Evolutionary conservation across 192 early-diverging fungal genomes (phyloP).

Genomic region (Geranomyces michiganensis): DNA sequence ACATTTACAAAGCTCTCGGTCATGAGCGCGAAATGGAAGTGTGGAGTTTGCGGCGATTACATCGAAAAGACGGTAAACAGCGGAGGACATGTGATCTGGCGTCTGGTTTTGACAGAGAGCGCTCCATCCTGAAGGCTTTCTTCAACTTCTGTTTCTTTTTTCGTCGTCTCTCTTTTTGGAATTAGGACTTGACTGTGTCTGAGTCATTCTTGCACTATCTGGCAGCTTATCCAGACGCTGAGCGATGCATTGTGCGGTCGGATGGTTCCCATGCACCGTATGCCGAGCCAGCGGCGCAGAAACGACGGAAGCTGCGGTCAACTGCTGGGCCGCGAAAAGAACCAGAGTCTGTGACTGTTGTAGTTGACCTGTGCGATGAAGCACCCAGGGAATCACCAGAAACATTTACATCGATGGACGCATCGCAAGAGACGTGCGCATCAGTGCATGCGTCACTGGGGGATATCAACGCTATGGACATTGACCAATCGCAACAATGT

Average conservation of each 20-base stretch:
- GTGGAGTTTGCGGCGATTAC: conserved; percentile 21
- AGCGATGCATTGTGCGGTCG: conserved; percentile 21
- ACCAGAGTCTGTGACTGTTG: not conserved
- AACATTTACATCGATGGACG: not conserved
- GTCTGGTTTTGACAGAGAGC: too few species aligned
- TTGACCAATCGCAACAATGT: not conserved
- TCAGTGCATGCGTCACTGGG: too few species aligned
- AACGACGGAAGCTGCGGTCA: not conserved
- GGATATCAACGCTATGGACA: not conserved
- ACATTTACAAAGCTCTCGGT: conserved; percentile 30
- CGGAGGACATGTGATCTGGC: too few species aligned
- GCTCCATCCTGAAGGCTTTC: not conserved
- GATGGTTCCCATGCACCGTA: conserved; percentile 28
- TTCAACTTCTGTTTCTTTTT: too few species aligned
- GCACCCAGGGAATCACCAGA: not conserved
- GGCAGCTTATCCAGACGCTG: conserved; percentile 23
- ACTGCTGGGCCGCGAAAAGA: not conserved
- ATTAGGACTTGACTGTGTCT: conserved; percentile 28
- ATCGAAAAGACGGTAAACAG: conserved; percentile 27
- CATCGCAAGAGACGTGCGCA: too few species aligned
- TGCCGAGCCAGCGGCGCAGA: not conserved
- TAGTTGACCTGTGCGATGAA: conserved; percentile 21
- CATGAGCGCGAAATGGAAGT: conserved; percentile 30
- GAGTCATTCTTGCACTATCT: conserved; percentile 30
- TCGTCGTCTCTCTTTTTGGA: not conserved